Base-by-base conservation (phyloP, 176 grass and related monocot genomes). In the Guadua angustifolia region DNA sequence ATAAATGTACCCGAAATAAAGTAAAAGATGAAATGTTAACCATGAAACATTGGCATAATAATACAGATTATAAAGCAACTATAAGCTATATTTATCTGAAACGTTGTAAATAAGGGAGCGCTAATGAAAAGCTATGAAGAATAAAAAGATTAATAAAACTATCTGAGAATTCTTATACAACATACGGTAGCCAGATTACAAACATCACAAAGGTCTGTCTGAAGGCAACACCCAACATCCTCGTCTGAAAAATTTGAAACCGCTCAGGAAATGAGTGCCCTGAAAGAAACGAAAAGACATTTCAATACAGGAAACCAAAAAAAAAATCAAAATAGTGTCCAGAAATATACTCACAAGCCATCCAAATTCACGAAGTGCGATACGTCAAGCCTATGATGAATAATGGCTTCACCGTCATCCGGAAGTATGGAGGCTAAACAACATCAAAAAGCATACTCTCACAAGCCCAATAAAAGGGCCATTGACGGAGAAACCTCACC, bases 341-440 rank as follows among this genome's bases (percentile, higher is more conserved):
- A 36, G 91, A 95, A 90, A 98, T 95, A 59, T 18, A 59, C 93
- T 79, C 92, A 98, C 96, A 85, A 98, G 35, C 3, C 35, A 36
- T 81, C 96, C 96, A 95, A 90, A 98, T 95, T 77, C 93, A 91
- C 56, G 96, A 77, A 98, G 83, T 89, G 95, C 96, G 96, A 88
- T 35, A 98, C 93, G 87, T 98, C 96, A 69, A 98, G 77, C 52
- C 96, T 93, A 71, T 95, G 91, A 38, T 25, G 36, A 98, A 95
- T 87, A 98, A 78, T 8, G 96, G 93, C 83, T 98, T 98, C 58
- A 98, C 93, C 19, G 80, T 95, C 93, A 98, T 98, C 79, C 95
- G 96, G 66, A 98, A 95, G 81, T 95, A 98, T 36, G 96, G 96
- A 83, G 96, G 91, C 70, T 98, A n/a, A n/a, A n/a, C 93, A 76